Conservation (phyloP, 108 stramenopile species). For the Skeletonema grethae region DNA sequence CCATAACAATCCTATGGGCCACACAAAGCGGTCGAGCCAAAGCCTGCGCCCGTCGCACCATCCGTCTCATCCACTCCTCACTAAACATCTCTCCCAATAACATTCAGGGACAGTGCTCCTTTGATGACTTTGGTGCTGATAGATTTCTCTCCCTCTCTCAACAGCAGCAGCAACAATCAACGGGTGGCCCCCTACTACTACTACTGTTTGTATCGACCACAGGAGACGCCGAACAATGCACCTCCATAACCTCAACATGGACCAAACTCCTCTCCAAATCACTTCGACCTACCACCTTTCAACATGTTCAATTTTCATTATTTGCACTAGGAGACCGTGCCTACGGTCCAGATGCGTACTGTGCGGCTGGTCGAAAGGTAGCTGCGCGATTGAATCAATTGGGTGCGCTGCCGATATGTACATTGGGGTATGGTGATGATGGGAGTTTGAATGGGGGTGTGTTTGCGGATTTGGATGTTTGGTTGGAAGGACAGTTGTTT, state of each 20-base stretch:
- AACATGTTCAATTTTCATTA: conserved; percentile 57
- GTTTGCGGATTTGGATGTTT: conserved; percentile 81
- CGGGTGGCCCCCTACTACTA: conserved; percentile 30
- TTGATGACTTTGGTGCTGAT: conserved; percentile 56
- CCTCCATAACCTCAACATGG: conserved; percentile 75
- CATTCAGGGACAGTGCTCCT: conserved; percentile 52
- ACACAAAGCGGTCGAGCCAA: conserved; percentile 84
- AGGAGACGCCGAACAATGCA: conserved; percentile 83
- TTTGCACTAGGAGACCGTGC: conserved; percentile 87
- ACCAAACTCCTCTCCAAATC: conserved; percentile 61
- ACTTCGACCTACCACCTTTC: conserved; percentile 46
- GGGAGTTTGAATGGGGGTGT: conserved; percentile 79
- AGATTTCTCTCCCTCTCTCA: conserved; percentile 22
- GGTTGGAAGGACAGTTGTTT: conserved; percentile 58
- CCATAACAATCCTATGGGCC: conserved; percentile 64
- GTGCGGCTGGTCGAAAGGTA: conserved; percentile 84
- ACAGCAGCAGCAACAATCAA: not conserved
- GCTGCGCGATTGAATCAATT: conserved; percentile 78
- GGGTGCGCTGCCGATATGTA: conserved; percentile 58
- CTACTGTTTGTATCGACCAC: conserved; percentile 83
- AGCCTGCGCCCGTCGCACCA: conserved; percentile 80
- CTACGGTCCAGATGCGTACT: conserved; percentile 80
- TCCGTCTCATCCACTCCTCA: conserved; percentile 54
- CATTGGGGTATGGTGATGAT: conserved; percentile 87
- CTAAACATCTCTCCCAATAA: conserved; percentile 8